A percentile compares a stretch with the other conserved stretches of the same genome.
Evolutionary conservation across 805 yeast genomes (phyloP).

Genomic region (Monosporozyma solicola): DNA sequence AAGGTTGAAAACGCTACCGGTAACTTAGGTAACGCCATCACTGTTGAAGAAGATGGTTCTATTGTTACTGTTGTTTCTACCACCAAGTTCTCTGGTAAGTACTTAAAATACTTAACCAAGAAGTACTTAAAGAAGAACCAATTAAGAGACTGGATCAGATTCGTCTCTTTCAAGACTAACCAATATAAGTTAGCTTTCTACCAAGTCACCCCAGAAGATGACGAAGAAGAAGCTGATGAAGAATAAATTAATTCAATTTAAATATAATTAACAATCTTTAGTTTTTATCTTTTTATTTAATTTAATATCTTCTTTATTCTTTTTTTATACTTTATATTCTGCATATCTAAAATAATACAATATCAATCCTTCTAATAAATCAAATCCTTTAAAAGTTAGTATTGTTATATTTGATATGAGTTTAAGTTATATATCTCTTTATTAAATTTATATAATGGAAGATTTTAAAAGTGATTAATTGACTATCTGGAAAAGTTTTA

Average conservation of each 20-base stretch:
- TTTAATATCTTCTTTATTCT: not conserved
- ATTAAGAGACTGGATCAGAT: constrained; percentile 99
- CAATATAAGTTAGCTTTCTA: constrained; percentile 97
- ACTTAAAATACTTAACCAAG: constrained; percentile 98
- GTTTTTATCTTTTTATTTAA: not conserved
- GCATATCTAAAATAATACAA: not conserved
- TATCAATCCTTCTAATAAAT: not conserved
- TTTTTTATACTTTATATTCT: not conserved
- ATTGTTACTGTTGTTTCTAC: constrained; percentile 81
- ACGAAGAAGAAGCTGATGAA: constrained; percentile 59
- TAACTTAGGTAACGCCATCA: constrained; percentile 92
- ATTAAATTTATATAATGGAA: not conserved
- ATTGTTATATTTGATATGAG: not conserved
- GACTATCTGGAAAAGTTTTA: not conserved
- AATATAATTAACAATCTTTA: constrained; percentile 1
- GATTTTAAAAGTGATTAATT: not conserved
- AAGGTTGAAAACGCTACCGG: constrained; percentile 95
- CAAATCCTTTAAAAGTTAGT: not conserved
- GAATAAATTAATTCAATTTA: constrained; percentile 46
- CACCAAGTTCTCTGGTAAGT: constrained; percentile 98
- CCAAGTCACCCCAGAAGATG: constrained; percentile 96
- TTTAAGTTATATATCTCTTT: not conserved
- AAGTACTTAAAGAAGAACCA: constrained; percentile 99
- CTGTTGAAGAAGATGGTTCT: constrained; percentile 83
- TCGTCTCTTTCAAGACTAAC: constrained; percentile 91